phyloP scores from a whole-genome alignment of 192 early-diverging fungal species.

The Podila horticola region DNA sequence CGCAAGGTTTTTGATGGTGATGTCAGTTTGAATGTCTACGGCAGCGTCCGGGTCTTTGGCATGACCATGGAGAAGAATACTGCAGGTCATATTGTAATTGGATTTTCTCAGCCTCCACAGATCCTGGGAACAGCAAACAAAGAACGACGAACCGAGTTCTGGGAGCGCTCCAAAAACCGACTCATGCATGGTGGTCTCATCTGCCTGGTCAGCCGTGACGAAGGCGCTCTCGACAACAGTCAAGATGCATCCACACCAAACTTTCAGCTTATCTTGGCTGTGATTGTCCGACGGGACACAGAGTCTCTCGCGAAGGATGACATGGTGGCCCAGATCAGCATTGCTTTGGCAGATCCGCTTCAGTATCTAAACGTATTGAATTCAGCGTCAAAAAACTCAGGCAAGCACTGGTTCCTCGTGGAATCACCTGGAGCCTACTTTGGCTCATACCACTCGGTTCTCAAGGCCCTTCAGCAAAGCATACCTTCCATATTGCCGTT shows the following conservation, averaged over 20 bases:
- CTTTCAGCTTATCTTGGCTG: slow-evolving; percentile 53
- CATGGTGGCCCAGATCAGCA: slow-evolving; percentile 18
- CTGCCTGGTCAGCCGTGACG: slow-evolving; percentile 43
- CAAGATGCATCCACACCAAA: background rate
- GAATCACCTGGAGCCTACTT: slow-evolving; percentile 49
- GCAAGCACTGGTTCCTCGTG: slow-evolving; percentile 37
- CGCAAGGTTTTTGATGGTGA: slow-evolving; percentile 30
- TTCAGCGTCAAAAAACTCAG: background rate
- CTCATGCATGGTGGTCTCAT: slow-evolving; percentile 59
- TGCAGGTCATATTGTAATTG: slow-evolving; percentile 26
- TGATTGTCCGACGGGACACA: slow-evolving; percentile 8
- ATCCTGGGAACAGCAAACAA: slow-evolving; percentile 18
- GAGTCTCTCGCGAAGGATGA: slow-evolving; percentile 51
- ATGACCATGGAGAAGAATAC: slow-evolving; percentile 32
- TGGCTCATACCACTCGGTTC: slow-evolving; percentile 45
- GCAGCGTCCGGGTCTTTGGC: slow-evolving; percentile 39
- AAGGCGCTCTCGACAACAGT: background rate
- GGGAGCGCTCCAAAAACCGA: slow-evolving; percentile 52
- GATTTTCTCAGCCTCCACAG: slow-evolving; percentile 36
- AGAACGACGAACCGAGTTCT: slow-evolving; percentile 51
- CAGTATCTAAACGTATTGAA: slow-evolving; percentile 24
- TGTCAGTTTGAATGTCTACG: slow-evolving; percentile 53
- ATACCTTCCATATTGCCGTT: slow-evolving; percentile 46
- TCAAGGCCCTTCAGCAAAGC: slow-evolving; percentile 44
- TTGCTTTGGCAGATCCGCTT: slow-evolving; percentile 23